phyloP scores from a whole-genome alignment of 495 filamentous ascomycete genomes.

The Chaetomidium leptoderma region DNA sequence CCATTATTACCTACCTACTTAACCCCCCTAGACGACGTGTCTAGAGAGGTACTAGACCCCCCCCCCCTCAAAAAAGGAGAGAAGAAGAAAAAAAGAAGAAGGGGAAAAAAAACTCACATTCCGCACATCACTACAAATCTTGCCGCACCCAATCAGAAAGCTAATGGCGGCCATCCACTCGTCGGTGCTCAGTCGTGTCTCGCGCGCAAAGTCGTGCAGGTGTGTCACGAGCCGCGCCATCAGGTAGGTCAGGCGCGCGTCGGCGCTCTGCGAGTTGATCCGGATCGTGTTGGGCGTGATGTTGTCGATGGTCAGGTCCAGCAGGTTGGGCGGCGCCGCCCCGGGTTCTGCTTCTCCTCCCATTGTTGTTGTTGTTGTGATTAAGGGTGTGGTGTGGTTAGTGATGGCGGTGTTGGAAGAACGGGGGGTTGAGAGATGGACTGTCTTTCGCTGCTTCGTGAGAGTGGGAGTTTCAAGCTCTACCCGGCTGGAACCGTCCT shows the following conservation, averaged over 20 bases:
- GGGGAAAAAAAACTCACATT: conserved; percentile 21
- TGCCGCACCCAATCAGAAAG: conserved; percentile 69
- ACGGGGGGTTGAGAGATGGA: no score
- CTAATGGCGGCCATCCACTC: conserved; percentile 75
- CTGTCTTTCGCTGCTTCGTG: no score
- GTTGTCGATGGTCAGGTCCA: conserved; percentile 74
- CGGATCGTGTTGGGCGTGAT: conserved; percentile 73
- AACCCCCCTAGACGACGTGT: no score
- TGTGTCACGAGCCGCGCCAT: conserved; percentile 71
- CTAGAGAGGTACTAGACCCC: no score
- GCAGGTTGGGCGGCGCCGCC: conserved; percentile 41
- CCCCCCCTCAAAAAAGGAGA: no score
- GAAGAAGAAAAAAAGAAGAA: not conserved
- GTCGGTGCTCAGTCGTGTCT: conserved; percentile 69
- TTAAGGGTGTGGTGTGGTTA: not conserved
- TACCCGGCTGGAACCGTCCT: no score
- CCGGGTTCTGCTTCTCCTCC: conserved; percentile 1
- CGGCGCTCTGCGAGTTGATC: conserved; percentile 66
- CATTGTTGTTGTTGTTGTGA: not conserved
- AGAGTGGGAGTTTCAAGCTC: no score
- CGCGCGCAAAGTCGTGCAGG: conserved; percentile 78
- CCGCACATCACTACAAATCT: conserved; percentile 68
- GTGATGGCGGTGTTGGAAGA: conserved; percentile 8
- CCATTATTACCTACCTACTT: not conserved
- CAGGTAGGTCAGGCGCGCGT: conserved; percentile 66